Evolutionary conservation across 371 early-diverging fungal genomes (phyloP).

Genomic region (Nosema muscidifuracis): DNA sequence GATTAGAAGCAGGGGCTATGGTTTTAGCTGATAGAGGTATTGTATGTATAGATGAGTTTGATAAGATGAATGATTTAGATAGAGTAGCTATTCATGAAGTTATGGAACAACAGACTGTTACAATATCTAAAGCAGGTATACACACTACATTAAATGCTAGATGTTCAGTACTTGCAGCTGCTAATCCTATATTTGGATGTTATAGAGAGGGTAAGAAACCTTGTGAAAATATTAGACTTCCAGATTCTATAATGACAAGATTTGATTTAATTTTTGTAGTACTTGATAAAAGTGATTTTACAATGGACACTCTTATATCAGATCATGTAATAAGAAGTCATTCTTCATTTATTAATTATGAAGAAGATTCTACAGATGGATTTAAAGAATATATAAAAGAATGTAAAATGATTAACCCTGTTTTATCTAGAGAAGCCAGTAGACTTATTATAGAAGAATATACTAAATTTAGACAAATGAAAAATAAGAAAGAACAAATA

Average conservation of each 20-base stretch:
- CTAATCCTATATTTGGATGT: conserved; percentile 89
- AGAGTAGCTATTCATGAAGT: conserved; percentile 99
- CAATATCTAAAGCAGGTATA: conserved; percentile 93
- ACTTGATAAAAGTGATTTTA: conserved; percentile 75
- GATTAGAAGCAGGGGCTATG: conserved; percentile 97
- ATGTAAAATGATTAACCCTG: conserved; percentile 53
- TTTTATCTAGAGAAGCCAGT: conserved; percentile 52
- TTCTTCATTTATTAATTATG: conserved; percentile 31
- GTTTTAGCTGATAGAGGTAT: conserved; percentile 94
- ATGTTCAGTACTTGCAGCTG: conserved; percentile 93
- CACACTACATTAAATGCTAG: conserved; percentile 93
- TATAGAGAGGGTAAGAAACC: conserved; percentile 56
- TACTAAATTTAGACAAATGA: conserved; percentile 53
- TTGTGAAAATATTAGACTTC: conserved; percentile 63
- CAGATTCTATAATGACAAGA: conserved; percentile 63
- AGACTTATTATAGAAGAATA: conserved; percentile 52
- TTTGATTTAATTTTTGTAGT: conserved; percentile 82
- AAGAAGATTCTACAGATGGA: conserved; percentile 28
- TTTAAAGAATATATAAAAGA: conserved; percentile 44
- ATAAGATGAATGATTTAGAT: conserved; percentile 96
- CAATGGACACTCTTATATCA: conserved; percentile 63
- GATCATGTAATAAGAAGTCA: conserved; percentile 60
- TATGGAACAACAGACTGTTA: conserved; percentile 99
- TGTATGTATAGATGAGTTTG: conserved; percentile 99
- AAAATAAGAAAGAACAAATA: conserved; percentile 55